A percentile compares a stretch with the other conserved stretches of the same genome.
Conservation (phyloP, 345 rosid species). For the Cardamine resedifolia region DNA sequence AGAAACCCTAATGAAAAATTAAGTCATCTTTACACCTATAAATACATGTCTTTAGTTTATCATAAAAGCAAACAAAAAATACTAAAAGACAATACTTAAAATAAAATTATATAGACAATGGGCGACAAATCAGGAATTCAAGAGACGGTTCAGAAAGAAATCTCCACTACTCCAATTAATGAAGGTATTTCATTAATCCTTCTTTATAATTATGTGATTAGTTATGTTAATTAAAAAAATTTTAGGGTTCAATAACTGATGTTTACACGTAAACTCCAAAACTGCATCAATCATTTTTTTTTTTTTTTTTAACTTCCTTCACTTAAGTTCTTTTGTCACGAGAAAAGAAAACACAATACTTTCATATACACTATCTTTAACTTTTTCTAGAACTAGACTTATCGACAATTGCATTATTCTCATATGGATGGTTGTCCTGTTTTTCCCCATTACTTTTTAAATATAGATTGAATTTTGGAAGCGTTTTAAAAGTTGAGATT, state of each 20-base stretch:
- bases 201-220: background rate
- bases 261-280: background rate
- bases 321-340: background rate
- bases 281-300: background rate
- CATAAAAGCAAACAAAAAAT: background rate
- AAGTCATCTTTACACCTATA: background rate
- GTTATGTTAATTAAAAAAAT: background rate
- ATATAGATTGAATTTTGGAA: background rate
- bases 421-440: conserved; percentile 35
- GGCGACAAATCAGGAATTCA: background rate
- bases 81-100: background rate
- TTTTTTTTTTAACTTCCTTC: background rate
- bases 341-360: background rate
- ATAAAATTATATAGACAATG: background rate
- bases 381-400: conserved; percentile 20
- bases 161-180: background rate
- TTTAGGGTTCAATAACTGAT: background rate
- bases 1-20: background rate
- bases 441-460: background rate
- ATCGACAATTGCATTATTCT: conserved; percentile 31
- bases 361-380: background rate
- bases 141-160: background rate
- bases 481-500: conserved; percentile 10
- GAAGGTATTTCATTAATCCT: background rate
- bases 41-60: background rate